Conservation (phyloP, 1,139 yeast genomes). For the Blastobotrys petasosporus region DNA sequence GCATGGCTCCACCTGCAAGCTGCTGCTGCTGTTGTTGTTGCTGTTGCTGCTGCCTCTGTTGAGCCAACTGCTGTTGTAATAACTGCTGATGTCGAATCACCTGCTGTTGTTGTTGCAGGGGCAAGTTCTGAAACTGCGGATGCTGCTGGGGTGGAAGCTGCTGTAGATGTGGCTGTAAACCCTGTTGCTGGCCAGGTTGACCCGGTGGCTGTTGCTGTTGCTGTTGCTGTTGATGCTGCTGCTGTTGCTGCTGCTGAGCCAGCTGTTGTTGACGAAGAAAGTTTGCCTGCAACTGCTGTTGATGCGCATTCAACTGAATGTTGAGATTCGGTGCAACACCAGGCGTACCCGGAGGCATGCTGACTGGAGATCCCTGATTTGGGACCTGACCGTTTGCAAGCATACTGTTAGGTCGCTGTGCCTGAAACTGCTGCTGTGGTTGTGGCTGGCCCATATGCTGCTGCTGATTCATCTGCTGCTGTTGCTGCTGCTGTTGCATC, state of each 20-base stretch:
- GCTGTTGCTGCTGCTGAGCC: conserved; percentile 7
- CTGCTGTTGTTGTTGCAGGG: neutral
- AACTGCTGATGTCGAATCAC: neutral
- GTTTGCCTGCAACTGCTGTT: conserved; percentile 28
- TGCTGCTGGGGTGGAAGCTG: neutral
- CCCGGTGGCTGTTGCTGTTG: conserved; percentile 7
- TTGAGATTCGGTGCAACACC: conserved; percentile 14
- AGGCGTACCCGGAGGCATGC: conserved; percentile 15
- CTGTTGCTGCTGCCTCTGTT: conserved; percentile 3
- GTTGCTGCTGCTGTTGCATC: conserved; percentile 4
- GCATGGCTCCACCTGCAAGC: neutral
- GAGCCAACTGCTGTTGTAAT: conserved; percentile 3
- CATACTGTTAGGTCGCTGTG: neutral
- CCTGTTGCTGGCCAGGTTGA: conserved; percentile 7
- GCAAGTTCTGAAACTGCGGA: conserved; percentile 2
- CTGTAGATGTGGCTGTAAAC: neutral
- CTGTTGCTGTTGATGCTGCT: conserved; percentile 4
- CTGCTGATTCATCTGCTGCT: conserved; percentile 10
- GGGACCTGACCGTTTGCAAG: neutral
- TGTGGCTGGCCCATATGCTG: conserved; percentile 5
- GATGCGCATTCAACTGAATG: conserved; percentile 33
- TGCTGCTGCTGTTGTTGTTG: conserved; percentile 1
- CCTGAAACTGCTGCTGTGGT: conserved; percentile 9
- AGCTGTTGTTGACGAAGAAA: conserved; percentile 18
- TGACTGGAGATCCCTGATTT: neutral